A percentile compares a stretch with the other conserved stretches of the same genome.
Evolutionary conservation across 371 early-diverging fungal species (phyloP).

Genomic region (Rhizopus delemar): DNA sequence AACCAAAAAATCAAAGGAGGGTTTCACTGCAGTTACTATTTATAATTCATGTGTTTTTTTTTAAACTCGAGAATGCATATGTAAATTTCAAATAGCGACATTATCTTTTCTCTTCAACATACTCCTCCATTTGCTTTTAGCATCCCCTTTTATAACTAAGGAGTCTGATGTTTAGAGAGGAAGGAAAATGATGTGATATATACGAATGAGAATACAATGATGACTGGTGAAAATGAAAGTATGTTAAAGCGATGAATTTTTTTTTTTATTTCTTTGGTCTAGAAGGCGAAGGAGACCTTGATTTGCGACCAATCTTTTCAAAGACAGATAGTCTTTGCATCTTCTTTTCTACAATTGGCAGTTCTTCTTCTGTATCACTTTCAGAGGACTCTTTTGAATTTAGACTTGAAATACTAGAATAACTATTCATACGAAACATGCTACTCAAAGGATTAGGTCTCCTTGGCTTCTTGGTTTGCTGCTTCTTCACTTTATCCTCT

Average conservation of each 20-base stretch:
- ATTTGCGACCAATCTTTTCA: constrained; percentile 36
- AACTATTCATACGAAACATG: constrained; percentile 39
- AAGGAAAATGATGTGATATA: too few species aligned
- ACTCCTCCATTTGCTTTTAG: too few species aligned
- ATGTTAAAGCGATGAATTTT: background rate
- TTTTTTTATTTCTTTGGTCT: constrained; percentile 17
- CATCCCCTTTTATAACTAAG: too few species aligned
- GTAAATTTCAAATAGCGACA: too few species aligned
- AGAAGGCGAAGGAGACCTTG: constrained; percentile 42
- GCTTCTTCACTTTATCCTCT: constrained; percentile 52
- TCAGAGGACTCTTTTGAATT: constrained; percentile 28
- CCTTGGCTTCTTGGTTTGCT: constrained; percentile 35
- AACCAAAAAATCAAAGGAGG: too few species aligned
- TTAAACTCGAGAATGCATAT: too few species aligned
- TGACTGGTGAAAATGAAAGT: too few species aligned
- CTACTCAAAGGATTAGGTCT: constrained; percentile 42
- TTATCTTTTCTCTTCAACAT: too few species aligned
- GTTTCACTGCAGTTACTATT: too few species aligned
- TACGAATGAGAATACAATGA: too few species aligned
- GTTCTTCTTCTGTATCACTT: constrained; percentile 25
- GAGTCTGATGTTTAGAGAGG: too few species aligned
- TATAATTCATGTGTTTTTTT: too few species aligned
- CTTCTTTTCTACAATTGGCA: constrained; percentile 27
- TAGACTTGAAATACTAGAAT: constrained; percentile 24
- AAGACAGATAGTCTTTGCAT: constrained; percentile 35